Evolutionary conservation across 225 moss, liverwort and hornwort species (phyloP), one percentile per base, ranked within the genome.

Genomic region (Sphagnum contortum): DNA sequence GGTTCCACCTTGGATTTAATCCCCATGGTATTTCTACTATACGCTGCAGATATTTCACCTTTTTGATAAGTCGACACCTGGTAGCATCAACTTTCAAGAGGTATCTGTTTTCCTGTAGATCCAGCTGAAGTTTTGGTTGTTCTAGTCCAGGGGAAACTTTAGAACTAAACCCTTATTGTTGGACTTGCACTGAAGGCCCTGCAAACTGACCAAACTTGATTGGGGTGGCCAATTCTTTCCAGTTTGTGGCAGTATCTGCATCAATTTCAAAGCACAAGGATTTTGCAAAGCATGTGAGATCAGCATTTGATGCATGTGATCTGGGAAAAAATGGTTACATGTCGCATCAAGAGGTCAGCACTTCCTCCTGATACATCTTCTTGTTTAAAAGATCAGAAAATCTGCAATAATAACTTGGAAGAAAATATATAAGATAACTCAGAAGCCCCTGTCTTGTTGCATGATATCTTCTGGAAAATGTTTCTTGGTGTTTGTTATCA

Each of bases 181-280:
- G 29, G 29, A 29, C 29, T 29, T 29, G 29, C 29, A 29, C 29
- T 29, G 29, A 29, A 29, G 29, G 29, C 29, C 29, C 29, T 29
- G 5, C n/a, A 48, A 2, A 60, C 46, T 73, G 49, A 55, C 14
- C n/a, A 46, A 6, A 8, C 69, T 29, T 10, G 68, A 29, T 29
- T 29, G 29, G 9, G 8, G 63, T 63, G 9, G 61, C 2, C 56
- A 71, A 6, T 48, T 47, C 12, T 71, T 49, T 73, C 61, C 74
- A 94, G 94, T 91, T 94, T 81, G 91, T 91, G 57, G 81, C 76
- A 64, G 83, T 81, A 57, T 77, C 85, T 48, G 91, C 84, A 51
- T 94, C 84, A 3, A 71, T 94, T 64, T 89, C 85, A 12, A 91
- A 71, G 61, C 84, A 83, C 71, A 70, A 69, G 46, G 83, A 88